Evolutionary conservation across 257 asterid species (phyloP).

Genomic region (Linaria vulgaris): DNA sequence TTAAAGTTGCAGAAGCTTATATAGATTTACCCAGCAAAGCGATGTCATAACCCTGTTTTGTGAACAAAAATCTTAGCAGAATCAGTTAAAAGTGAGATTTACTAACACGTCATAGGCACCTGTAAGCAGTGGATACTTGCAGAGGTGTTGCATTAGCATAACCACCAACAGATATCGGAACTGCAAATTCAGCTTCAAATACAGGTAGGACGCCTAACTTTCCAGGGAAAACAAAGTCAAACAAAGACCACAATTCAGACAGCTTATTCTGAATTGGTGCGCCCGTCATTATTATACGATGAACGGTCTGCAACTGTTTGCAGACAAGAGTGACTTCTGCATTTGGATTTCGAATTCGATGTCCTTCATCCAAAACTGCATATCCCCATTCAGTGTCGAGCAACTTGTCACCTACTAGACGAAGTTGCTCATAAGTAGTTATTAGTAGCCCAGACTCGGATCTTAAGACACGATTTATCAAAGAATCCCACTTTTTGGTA

Average conservation of each 20-base stretch:
- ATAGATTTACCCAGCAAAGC: constrained; percentile 17
- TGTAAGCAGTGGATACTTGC: constrained; percentile 98
- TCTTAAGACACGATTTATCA: constrained; percentile 74
- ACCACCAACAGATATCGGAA: constrained; percentile 97
- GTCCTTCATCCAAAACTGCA: constrained; percentile 95
- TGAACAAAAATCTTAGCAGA: neutral
- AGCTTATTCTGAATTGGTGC: constrained; percentile 97
- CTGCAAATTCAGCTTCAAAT: constrained; percentile 98
- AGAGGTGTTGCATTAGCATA: constrained; percentile 95
- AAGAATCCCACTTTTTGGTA: constrained; percentile 69
- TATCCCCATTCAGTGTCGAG: constrained; percentile 96
- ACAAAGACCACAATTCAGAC: constrained; percentile 94
- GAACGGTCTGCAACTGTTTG: constrained; percentile 97
- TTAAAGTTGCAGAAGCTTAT: constrained; percentile 3
- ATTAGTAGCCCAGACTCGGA: constrained; percentile 84
- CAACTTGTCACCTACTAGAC: constrained; percentile 70
- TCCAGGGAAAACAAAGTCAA: constrained; percentile 98
- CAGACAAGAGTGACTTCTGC: constrained; percentile 93
- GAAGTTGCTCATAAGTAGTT: constrained; percentile 95
- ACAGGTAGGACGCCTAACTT: constrained; percentile 95
- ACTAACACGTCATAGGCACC: constrained; percentile 41
- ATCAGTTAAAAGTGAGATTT: constrained; percentile 20
- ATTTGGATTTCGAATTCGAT: constrained; percentile 95
- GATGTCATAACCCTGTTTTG: constrained; percentile 5
- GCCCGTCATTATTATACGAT: constrained; percentile 95